Conservation (phyloP, 1,284 basidiomycete species). For the Marasmius tenuissimus region DNA sequence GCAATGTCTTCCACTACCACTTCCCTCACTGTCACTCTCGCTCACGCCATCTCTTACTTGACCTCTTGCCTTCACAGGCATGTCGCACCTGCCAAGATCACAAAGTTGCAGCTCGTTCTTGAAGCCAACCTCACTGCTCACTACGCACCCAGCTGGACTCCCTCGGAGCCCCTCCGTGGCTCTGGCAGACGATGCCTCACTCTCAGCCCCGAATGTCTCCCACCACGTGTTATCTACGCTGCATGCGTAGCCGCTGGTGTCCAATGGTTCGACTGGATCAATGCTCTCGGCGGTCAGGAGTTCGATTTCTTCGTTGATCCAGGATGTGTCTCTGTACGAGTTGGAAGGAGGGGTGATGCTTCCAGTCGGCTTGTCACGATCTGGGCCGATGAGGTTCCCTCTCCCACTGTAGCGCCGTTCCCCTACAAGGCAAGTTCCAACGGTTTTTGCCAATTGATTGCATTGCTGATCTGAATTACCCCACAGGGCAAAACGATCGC, state of each 20-base stretch:
- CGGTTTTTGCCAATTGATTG: not conserved
- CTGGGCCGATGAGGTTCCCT: conserved; percentile 57
- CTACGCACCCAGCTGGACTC: conserved; percentile 64
- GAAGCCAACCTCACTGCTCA: conserved; percentile 68
- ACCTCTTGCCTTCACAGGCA: conserved; percentile 56
- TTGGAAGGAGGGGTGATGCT: conserved; percentile 36
- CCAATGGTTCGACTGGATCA: conserved; percentile 77
- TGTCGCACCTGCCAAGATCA: conserved; percentile 50
- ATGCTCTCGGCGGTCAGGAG: conserved; percentile 61
- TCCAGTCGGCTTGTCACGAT: conserved; percentile 51
- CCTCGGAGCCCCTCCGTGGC: conserved; percentile 60
- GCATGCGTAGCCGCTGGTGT: conserved; percentile 67
- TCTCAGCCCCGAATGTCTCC: conserved; percentile 64
- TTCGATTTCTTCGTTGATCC: conserved; percentile 80
- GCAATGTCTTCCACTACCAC: conserved; percentile 46
- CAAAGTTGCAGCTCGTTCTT: conserved; percentile 66
- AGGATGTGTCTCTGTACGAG: conserved; percentile 67
- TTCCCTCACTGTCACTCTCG: conserved; percentile 63
- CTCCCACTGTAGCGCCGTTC: conserved; percentile 21
- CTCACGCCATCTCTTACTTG: conserved; percentile 71
- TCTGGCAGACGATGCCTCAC: conserved; percentile 73
- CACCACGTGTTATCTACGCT: conserved; percentile 67
- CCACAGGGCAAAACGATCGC: conserved; percentile 58
- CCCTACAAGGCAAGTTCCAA: conserved; percentile 13
- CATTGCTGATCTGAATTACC: not conserved